phyloP scores from a whole-genome alignment of 1,284 basidiomycete genomes.

The Amylostereum areolatum region DNA sequence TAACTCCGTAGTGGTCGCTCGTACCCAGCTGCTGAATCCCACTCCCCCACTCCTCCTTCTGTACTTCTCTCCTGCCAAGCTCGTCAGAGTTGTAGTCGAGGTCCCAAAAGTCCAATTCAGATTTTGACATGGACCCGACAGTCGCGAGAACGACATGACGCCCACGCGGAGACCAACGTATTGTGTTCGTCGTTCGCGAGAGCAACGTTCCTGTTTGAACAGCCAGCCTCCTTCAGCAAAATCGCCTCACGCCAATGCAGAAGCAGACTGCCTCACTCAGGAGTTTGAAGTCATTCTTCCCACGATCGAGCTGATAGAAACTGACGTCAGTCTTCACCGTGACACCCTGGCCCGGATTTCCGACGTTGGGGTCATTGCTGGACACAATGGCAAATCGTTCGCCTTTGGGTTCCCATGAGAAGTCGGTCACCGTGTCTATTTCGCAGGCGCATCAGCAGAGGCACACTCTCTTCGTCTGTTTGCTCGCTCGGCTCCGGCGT shows the following conservation, averaged over 20 bases:
- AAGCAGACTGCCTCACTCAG: constrained; percentile 51
- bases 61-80: constrained; percentile 51
- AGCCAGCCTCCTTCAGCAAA: background rate
- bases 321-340: constrained; percentile 95
- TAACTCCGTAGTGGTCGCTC: constrained; percentile 97
- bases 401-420: constrained; percentile 98
- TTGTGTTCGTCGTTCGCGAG: constrained; percentile 87
- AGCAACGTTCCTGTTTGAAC: constrained; percentile 65
- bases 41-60: constrained; percentile 77
- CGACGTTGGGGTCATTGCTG: constrained; percentile 90
- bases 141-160: constrained; percentile 95
- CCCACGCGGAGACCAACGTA: constrained; percentile 96
- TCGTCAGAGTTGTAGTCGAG: constrained; percentile 88
- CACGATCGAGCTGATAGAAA: constrained; percentile 93
- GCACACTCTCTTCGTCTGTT: background rate
- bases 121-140: constrained; percentile 92
- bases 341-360: constrained; percentile 82
- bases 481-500: background rate
- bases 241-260: background rate
- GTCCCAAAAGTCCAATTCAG: constrained; percentile 99
- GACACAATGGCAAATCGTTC: constrained; percentile 96
- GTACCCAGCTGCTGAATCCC: constrained; percentile 84
- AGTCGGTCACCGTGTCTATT: constrained; percentile 90
- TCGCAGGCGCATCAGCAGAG: background rate
- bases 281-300: constrained; percentile 92